Evolutionary conservation across 2,329 filamentous ascomycete genomes (phyloP), one percentile per base, ranked within the genome.

Genomic region (Fusarium palustre): DNA sequence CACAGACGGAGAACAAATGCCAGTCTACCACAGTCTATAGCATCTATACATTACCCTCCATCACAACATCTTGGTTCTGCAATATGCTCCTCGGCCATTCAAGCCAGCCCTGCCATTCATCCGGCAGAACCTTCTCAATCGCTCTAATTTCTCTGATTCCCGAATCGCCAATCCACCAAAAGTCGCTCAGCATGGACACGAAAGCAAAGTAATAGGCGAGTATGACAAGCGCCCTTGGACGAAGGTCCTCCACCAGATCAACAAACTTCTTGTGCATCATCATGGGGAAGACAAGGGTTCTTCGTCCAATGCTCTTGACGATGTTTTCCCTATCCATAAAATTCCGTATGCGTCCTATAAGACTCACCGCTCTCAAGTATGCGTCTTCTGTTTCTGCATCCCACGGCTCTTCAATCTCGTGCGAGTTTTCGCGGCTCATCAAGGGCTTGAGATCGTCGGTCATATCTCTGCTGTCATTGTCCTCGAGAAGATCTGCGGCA

Each of bases 101-200:
- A 34, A 59, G 42, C n/a, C 20, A 30, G 7, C 57, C 16, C 24
- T 48, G 54, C 52, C 52, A 58, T 18, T 58, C 52, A 18, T 24
- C 16, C 11, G 52, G 57, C 28, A 59, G 7, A 10, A 48, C 10
- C 13, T 33, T 20, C n/a, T 18, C 54, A 42, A 58, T 42, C 3
- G 52, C 57, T 42, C n/a, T 30, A 28, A 34, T 20, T 28, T 57
- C 57, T 34, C 53, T 42, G 7, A 28, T 11, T 2, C 42, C 53
- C 18, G 57, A 57, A 18, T 42, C 42, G 3, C 57, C 56, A 57
- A 57, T 24, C 52, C 52, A 59, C 53, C 52, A 58, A 8, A 24
- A n/a, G 11, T 33, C 30, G 25, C 28, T 42, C 28, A 57, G 15
- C 34, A 41, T 59, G 7, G 57, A 56, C 42, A 59, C 10, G 11